Percentiles rank a stretch among this genome's conserved stretches.
These are phyloP conservation scores for Lineolata rhizophorae DNA, from an alignment of 495 filamentous ascomycete genomes.

Conservation along the genomic window DNA sequence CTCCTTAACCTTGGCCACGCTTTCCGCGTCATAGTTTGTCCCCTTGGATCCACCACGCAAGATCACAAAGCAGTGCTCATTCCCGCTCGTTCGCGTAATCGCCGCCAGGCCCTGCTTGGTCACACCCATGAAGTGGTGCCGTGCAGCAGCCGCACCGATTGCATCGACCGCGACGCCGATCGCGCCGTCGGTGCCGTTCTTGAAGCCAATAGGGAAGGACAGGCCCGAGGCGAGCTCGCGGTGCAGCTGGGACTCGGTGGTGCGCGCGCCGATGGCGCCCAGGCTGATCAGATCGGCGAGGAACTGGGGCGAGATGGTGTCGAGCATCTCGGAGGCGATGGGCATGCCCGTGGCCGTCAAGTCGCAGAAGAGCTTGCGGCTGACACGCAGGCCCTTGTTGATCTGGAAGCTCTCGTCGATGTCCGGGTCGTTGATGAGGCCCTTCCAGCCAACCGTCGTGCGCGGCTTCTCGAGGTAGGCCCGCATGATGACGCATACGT, in stretches of 20 bases:
- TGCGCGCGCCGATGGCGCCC: slow-evolving; percentile 86
- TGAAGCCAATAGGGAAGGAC: slow-evolving; percentile 96
- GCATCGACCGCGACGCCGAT: slow-evolving; percentile 90
- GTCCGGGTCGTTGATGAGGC: slow-evolving; percentile 95
- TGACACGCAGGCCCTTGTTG: slow-evolving; percentile 90
- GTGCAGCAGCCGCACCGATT: slow-evolving; percentile 72
- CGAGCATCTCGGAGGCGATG: slow-evolving; percentile 92
- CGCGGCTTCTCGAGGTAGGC: slow-evolving; percentile 98
- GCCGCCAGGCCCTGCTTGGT: slow-evolving; percentile 96
- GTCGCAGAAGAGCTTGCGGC: slow-evolving; percentile 73
- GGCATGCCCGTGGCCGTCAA: slow-evolving; percentile 72
- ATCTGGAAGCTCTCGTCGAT: slow-evolving; percentile 96
- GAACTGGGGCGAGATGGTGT: slow-evolving; percentile 95
- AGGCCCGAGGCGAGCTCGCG: slow-evolving; percentile 90
- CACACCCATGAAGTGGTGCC: slow-evolving; percentile 96
- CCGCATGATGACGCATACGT: slow-evolving; percentile 88
- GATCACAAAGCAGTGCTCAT: slow-evolving; percentile 94
- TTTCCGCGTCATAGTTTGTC: slow-evolving; percentile 85
- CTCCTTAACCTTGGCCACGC: slow-evolving; percentile 55
- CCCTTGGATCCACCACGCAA: slow-evolving; percentile 76
- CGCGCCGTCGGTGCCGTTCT: slow-evolving; percentile 96
- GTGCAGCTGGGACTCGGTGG: slow-evolving; percentile 93
- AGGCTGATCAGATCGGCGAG: slow-evolving; percentile 87
- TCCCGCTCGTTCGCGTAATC: slow-evolving; percentile 79
- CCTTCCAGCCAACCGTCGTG: slow-evolving; percentile 99